Evolutionary conservation across 495 filamentous ascomycete species (phyloP).

Genomic region (Penicillium turbatum): DNA sequence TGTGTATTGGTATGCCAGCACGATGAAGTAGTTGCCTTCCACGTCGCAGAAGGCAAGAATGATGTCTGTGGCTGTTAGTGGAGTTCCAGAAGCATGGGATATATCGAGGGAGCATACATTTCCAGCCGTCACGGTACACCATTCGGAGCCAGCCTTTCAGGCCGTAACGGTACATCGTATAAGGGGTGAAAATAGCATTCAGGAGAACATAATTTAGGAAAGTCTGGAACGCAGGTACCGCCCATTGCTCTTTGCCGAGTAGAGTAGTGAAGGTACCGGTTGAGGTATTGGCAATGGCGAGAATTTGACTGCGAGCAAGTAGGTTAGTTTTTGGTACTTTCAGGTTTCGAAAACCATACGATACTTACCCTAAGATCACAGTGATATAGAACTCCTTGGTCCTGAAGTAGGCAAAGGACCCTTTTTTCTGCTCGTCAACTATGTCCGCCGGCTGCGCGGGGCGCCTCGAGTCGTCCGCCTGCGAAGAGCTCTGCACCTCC

Average conservation of each 20-base stretch:
- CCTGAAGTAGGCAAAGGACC: slow-evolving; percentile 72
- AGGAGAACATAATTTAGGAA: slow-evolving; percentile 92
- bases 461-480: slow-evolving; percentile 13
- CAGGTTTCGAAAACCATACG: neutral
- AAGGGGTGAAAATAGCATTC: slow-evolving; percentile 73
- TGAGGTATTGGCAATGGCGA: slow-evolving; percentile 81
- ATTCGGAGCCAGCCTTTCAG: slow-evolving; percentile 62
- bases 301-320: slow-evolving; percentile 57
- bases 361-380: slow-evolving; percentile 64
- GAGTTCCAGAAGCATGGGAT: neutral
- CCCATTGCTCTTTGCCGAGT: slow-evolving; percentile 62
- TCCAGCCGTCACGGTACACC: slow-evolving; percentile 73
- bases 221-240: slow-evolving; percentile 94
- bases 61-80: slow-evolving; percentile 49
- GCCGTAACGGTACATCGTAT: slow-evolving; percentile 79
- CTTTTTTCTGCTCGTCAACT: slow-evolving; percentile 43
- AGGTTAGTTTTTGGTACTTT: neutral
- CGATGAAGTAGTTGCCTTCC: slow-evolving; percentile 95
- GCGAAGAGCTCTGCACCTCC: slow-evolving; percentile 14
- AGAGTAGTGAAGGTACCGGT: slow-evolving; percentile 85
- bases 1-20: slow-evolving; percentile 90
- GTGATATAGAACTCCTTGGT: slow-evolving; percentile 87
- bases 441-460: slow-evolving; percentile 30
- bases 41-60: slow-evolving; percentile 91
- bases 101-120: slow-evolving; percentile 47